Base-by-base conservation (phyloP, 2,329 filamentous ascomycete genomes). In the Onygenales sp. region DNA sequence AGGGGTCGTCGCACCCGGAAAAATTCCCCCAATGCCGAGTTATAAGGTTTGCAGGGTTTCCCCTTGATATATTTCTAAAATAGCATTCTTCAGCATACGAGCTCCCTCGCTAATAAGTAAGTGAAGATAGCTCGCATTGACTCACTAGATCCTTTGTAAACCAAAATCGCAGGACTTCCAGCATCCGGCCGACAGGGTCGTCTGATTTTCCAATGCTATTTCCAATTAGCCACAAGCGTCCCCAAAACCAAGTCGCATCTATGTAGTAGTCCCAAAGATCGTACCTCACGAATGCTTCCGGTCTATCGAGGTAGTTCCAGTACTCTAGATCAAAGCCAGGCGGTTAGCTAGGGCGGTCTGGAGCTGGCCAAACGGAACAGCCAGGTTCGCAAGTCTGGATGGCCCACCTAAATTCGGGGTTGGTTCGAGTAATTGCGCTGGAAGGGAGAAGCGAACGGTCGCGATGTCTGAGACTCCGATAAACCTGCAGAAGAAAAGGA, bases 41-140 rank as follows among this genome's bases (percentile, higher is more conserved):
- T 98, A 75, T 98, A 98, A 9, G 93, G 93, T 73, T 98, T 98
- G 83, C 92, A 97, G 43, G 93, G 93, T 75, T 91, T 95, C 56
- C 92, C 92, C 75, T 97, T 97, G 69, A 94, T 89, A 66, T 97
- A 98, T 81, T 98, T 98, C 80, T 84, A 63, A 53, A 44, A 13
- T 13, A n/a, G 31, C 44, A 46, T 64, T 64, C 60, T 61, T 59
- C 54, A 51, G 35, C 39, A 13, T 54, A 14, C 14, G 11, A 11
- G 11, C 51, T 7, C 14, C 50, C 63, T 51, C 69, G 61, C 55
- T 32, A 49, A 43, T 32, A 49, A 43, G 35, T 21, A 43, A 36
- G 36, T 31, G 49, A 13, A 10, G 48, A 42, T 41, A 49, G 17
- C 31, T 50, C 11, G 14, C 41, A 13, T 41, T 31, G 43, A 46